Conservation (phyloP, 805 yeast genomes). For the Isabelozyma heimii region DNA sequence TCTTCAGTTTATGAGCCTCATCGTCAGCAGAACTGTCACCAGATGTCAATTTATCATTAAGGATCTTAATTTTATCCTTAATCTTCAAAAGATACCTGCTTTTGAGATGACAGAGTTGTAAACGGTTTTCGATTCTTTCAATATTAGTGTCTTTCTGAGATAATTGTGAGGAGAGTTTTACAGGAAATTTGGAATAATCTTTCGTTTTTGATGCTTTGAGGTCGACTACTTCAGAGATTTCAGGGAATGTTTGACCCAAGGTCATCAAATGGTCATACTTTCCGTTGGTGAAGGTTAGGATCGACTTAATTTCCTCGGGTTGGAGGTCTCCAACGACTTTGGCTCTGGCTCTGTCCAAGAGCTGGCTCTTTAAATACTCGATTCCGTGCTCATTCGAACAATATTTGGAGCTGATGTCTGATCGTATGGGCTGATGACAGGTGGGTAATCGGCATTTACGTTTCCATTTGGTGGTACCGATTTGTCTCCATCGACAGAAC, state of each 20-base stretch:
- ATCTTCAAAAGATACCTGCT: slow-evolving; percentile 21
- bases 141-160: slow-evolving; percentile 14
- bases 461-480: slow-evolving; percentile 65
- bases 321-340: slow-evolving; percentile 11
- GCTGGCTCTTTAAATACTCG: slow-evolving; percentile 31
- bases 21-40: slow-evolving; percentile 6
- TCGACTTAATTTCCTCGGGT: slow-evolving; percentile 19
- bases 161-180: slow-evolving; percentile 14
- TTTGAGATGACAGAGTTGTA: slow-evolving; percentile 12
- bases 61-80: slow-evolving; percentile 33
- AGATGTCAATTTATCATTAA: slow-evolving; percentile 34
- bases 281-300: slow-evolving; percentile 18
- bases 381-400: slow-evolving; percentile 73
- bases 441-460: slow-evolving; percentile 62
- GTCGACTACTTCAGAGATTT: slow-evolving; percentile 27
- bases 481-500: slow-evolving; percentile 57
- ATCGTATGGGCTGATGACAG: slow-evolving; percentile 56
- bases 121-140: slow-evolving; percentile 7
- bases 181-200: slow-evolving; percentile 10
- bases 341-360: slow-evolving; percentile 11
- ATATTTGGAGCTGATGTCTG: slow-evolving; percentile 56
- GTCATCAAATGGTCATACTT: slow-evolving; percentile 16
- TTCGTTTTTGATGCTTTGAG: slow-evolving; percentile 8
- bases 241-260: slow-evolving; percentile 43
- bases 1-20: slow-evolving; percentile 4